Evolutionary conservation across 78 protist genomes (phyloP).

Genomic region (Dictyostelium intermedium): DNA sequence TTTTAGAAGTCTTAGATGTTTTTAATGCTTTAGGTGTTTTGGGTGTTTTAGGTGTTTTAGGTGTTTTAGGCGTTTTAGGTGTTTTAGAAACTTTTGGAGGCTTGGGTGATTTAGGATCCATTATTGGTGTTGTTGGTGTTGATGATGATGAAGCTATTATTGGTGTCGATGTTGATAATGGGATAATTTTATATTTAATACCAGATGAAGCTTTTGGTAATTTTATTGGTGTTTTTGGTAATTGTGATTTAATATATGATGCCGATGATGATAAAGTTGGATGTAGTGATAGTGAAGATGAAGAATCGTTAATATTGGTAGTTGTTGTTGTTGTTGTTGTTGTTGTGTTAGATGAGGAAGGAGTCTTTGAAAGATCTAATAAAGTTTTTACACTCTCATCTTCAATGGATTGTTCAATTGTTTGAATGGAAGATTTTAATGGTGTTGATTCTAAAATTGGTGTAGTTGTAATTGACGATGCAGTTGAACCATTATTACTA

Average conservation of each 20-base stretch:
- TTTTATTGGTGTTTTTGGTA: not conserved
- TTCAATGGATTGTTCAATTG: not conserved
- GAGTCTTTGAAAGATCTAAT: not conserved
- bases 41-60: not conserved
- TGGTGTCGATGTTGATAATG: not conserved
- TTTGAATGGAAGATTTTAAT: not conserved
- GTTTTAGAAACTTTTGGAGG: not conserved
- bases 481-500: not conserved
- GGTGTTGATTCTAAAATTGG: not conserved
- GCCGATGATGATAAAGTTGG: not conserved
- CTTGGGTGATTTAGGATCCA: not conserved
- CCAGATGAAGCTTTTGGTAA: not conserved
- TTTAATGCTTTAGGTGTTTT: not conserved
- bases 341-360: not conserved
- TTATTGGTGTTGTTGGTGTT: not conserved
- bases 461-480: not conserved
- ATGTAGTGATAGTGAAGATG: not conserved
- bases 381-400: not conserved
- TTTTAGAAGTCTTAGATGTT: not conserved
- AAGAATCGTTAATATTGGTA: not conserved
- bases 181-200: not conserved
- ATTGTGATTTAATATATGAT: not conserved
- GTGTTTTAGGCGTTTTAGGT: not conserved
- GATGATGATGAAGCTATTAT: not conserved
- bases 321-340: not conserved